Base-by-base conservation (phyloP, 257 asterid genomes). In the Voacanga thouarsii region DNA sequence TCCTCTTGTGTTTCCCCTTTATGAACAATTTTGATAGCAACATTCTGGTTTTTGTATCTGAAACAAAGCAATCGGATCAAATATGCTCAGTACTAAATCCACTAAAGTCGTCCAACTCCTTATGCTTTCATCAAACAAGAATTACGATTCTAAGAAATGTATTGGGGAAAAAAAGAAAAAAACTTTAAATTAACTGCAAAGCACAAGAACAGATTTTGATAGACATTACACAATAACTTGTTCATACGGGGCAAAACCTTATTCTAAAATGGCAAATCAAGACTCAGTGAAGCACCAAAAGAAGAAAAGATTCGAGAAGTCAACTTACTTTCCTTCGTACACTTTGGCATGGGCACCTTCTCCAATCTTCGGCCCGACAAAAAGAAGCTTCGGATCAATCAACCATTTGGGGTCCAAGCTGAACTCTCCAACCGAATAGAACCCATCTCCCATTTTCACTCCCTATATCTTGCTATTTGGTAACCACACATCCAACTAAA, bases 261-360 rank as follows among this genome's bases (percentile, higher is more conserved):
- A 53, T 39, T 55, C 68, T 5, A 47, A 41, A 75, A 39, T 49
- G 69, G 12, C 74, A 41, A 61, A 55, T 75, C 80, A 78, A 59
- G 79, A 82, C 77, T 69, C 39, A 76, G 71, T 18, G 72, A 59
- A 72, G 49, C 69, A 57, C 47, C 79, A 68, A n/a, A 65, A 65
- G 53, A 47, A 63, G 11, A n/a, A 60, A 53, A 26, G 71, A 76
- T 33, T 70, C 16, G 74, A 82, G 49, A 81, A 82, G 87, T 85
- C 85, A 85, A 92, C 98, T 90, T 84, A 92, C 97, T 92, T 94
- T 78, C 97, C 97, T 82, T 94, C 97, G 53, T 94, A 94, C 57
- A 94, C 98, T 84, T 94, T 94, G 80, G 97, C 98, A 88, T 94
- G 98, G 60, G 97, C 98, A 81, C 97, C 98, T 83, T 94, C 98